phyloP scores from a whole-genome alignment of 2,329 filamentous ascomycete genomes.

The Zymoseptoria tritici region DNA sequence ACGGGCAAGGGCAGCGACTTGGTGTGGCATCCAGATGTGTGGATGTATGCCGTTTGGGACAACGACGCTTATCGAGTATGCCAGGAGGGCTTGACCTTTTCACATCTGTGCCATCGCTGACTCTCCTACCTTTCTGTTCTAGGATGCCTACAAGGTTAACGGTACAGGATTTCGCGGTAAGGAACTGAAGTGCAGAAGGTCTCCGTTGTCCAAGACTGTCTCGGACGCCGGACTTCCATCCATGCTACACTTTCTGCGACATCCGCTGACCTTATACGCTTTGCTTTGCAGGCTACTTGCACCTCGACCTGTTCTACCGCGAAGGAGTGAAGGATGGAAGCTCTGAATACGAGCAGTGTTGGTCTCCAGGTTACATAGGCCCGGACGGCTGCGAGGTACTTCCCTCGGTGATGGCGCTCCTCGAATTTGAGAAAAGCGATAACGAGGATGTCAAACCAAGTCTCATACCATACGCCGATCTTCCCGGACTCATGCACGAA shows the following conservation, averaged over 20 bases:
- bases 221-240: too few species aligned
- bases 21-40: conserved; percentile 10
- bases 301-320: conserved; percentile 9
- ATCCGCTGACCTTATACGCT: too few species aligned
- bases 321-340: background rate
- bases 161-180: background rate
- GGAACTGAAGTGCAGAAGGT: too few species aligned
- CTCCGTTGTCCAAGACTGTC: too few species aligned
- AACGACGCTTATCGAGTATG: background rate
- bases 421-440: conserved; percentile 2
- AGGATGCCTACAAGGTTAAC: background rate
- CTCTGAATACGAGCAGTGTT: background rate
- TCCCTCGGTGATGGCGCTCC: conserved; percentile 1
- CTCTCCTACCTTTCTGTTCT: too few species aligned
- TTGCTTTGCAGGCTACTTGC: conserved; percentile 8
- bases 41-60: conserved; percentile 11
- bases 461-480: conserved; percentile 2
- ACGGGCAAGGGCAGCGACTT: conserved; percentile 11
- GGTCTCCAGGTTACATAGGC: conserved; percentile 2
- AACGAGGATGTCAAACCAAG: conserved; percentile 1
- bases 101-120: too few species aligned
- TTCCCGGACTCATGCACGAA: conserved; percentile 6
- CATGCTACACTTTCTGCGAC: too few species aligned
- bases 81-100: too few species aligned
- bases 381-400: conserved; percentile 4